A percentile compares a stretch with the other conserved stretches of the same genome.
phyloP scores from a whole-genome alignment of 2,329 filamentous ascomycete species.

The Akanthomyces lecanii region DNA sequence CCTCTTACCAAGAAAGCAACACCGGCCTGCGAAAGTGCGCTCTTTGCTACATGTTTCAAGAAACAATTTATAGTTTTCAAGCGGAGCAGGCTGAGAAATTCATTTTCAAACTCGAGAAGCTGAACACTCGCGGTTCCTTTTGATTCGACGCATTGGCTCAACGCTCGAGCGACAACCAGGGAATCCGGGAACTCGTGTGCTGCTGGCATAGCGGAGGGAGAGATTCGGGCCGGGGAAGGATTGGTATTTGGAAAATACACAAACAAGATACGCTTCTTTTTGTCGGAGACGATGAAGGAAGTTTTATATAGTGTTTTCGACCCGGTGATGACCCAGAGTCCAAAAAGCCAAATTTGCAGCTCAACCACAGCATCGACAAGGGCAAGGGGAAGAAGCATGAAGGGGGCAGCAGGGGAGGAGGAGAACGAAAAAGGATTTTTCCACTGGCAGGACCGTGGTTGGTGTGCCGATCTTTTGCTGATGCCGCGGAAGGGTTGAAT shows the following conservation, averaged over 20 bases:
- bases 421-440: neutral
- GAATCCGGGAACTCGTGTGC: neutral
- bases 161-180: neutral
- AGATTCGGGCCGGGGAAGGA: neutral
- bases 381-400: constrained; percentile 1
- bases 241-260: neutral
- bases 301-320: constrained; percentile 14
- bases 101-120: neutral
- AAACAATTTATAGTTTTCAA: constrained; percentile 47
- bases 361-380: constrained; percentile 33
- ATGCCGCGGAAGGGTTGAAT: neutral
- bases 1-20: constrained; percentile 12
- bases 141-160: neutral
- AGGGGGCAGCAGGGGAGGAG: neutral
- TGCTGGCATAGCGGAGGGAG: neutral
- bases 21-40: constrained; percentile 18
- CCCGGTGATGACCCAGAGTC: constrained; percentile 49
- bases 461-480: neutral
- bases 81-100: constrained; percentile 41
- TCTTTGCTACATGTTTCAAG: constrained; percentile 21
- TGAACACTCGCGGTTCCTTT: neutral
- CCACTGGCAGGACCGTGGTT: neutral
- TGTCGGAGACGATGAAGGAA: constrained; percentile 19
- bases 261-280: constrained; percentile 15
- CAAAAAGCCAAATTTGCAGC: constrained; percentile 58